Conservation (phyloP, 2,329 filamentous ascomycete species). For the Pseudocercospora eumusae region DNA sequence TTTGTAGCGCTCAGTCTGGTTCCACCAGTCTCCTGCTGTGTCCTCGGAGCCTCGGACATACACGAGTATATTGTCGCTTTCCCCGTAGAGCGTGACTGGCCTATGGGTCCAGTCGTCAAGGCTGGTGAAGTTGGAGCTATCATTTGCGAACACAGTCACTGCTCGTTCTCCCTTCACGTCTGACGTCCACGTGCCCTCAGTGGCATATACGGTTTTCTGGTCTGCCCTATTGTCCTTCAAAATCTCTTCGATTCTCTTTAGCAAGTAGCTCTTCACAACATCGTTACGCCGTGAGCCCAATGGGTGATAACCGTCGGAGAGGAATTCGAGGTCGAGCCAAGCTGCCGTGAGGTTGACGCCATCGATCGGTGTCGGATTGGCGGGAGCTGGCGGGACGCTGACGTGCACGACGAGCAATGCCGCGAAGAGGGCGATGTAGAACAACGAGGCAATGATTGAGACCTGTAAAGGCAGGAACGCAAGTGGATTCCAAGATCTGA, state of each 20-base stretch:
- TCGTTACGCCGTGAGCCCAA: conserved; percentile 68
- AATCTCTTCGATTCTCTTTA: conserved; percentile 70
- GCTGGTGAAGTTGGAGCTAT: conserved; percentile 73
- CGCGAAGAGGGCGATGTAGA: conserved; percentile 78
- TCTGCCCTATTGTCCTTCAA: conserved; percentile 61
- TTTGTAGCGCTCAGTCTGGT: conserved; percentile 40
- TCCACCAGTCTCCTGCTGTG: conserved; percentile 73
- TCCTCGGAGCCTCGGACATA: conserved; percentile 82
- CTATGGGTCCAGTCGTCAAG: conserved; percentile 30
- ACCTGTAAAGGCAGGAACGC: conserved; percentile 81
- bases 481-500: conserved; percentile 49
- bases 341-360: conserved; percentile 83
- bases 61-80: conserved; percentile 87
- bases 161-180: conserved; percentile 28
- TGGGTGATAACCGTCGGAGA: conserved; percentile 78
- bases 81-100: conserved; percentile 69
- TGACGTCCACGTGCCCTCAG: conserved; percentile 42
- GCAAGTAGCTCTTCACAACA: conserved; percentile 72
- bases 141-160: conserved; percentile 73
- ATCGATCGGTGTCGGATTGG: conserved; percentile 51
- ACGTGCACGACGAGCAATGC: conserved; percentile 72
- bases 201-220: conserved; percentile 37
- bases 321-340: conserved; percentile 76
- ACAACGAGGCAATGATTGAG: conserved; percentile 71
- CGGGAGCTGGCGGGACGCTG: conserved; percentile 73